phyloP scores from a whole-genome alignment of 1,284 basidiomycete genomes.

The Ganoderma resinaceum region DNA sequence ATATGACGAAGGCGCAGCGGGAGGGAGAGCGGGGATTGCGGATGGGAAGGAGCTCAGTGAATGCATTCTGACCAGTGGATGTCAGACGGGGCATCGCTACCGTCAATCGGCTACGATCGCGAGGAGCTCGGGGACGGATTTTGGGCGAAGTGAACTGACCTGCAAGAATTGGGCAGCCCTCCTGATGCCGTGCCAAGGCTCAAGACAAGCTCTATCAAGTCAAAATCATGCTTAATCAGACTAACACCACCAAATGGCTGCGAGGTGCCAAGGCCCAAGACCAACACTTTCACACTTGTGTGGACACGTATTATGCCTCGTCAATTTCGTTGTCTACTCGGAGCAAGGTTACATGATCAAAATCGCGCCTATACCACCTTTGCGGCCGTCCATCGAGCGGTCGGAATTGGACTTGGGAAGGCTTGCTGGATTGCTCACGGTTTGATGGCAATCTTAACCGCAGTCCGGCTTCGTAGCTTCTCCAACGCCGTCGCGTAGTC shows the following conservation, averaged over 20 bases:
- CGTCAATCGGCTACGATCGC: no score
- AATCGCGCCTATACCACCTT: not conserved
- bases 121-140: no score
- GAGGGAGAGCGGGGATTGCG: no score
- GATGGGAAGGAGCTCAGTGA: no score
- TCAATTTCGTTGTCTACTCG: not conserved
- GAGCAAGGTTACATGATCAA: not conserved
- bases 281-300: not conserved
- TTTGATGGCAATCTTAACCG: conserved; percentile 74
- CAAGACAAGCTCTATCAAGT: not conserved
- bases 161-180: no score
- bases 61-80: no score
- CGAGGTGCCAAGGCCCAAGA: not conserved
- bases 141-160: no score
- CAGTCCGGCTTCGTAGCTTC: conserved; percentile 80
- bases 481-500: conserved; percentile 85
- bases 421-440: conserved; percentile 39
- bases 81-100: no score
- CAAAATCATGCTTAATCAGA: not conserved
- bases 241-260: not conserved
- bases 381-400: not conserved
- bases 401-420: not conserved
- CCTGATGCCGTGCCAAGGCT: not conserved
- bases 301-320: not conserved
- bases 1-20: no score